Percentiles rank a stretch among this genome's conserved stretches.
phyloP scores from a whole-genome alignment of 768 basidiomycete genomes.

The Fomitopsis serialis region DNA sequence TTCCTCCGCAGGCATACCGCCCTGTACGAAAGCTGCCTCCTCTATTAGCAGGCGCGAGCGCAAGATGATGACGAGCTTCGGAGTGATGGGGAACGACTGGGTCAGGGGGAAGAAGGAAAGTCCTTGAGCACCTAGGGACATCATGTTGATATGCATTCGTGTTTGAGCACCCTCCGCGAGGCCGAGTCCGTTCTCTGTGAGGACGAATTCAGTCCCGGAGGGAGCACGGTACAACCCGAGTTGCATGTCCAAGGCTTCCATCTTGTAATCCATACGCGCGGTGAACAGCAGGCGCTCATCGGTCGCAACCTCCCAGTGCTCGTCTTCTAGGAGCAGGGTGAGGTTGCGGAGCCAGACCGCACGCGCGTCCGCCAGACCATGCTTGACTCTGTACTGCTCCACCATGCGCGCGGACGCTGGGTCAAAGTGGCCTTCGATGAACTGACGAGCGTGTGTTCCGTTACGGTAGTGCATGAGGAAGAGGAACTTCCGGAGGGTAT shows the following conservation, averaged over 20 bases:
- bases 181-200: slow-evolving; percentile 3
- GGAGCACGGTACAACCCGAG: slow-evolving; percentile 1
- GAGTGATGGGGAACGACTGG: not conserved
- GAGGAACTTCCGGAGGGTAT: slow-evolving; percentile 6
- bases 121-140: not conserved
- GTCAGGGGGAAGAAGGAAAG: not conserved
- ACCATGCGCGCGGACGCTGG: not conserved
- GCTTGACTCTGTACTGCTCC: not conserved
- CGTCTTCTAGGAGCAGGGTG: not conserved
- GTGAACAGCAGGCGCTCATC: not conserved
- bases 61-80: not conserved
- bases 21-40: not conserved
- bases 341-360: slow-evolving; percentile 7
- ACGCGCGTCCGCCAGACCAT: not conserved
- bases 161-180: not conserved
- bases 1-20: not conserved
- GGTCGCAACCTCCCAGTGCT: slow-evolving; percentile 3
- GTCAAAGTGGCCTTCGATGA: slow-evolving; percentile 1
- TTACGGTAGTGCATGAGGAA: slow-evolving; percentile 5
- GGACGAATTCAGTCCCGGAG: not conserved
- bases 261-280: slow-evolving; percentile 1
- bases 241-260: not conserved
- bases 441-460: not conserved
- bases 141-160: not conserved
- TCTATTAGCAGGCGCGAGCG: not conserved